Evolutionary conservation across 768 basidiomycete genomes (phyloP).

Genomic region (Asterophora lycoperdoides): DNA sequence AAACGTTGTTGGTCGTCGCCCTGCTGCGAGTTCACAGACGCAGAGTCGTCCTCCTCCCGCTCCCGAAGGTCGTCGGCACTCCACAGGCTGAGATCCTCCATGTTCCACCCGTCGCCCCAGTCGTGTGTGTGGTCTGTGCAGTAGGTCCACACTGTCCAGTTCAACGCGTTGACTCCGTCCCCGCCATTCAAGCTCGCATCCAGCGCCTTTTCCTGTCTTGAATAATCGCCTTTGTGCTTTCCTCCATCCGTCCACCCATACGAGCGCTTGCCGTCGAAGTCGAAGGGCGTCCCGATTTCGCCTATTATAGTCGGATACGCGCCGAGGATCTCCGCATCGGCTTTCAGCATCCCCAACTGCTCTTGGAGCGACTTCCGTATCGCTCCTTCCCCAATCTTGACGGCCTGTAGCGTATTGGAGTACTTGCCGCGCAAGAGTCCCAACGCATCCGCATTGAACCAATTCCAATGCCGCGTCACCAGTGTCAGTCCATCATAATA

Average conservation of each 20-base stretch:
- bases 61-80: slow-evolving; percentile 61
- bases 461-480: slow-evolving; percentile 89
- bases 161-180: slow-evolving; percentile 73
- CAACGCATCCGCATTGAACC: slow-evolving; percentile 93
- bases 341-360: slow-evolving; percentile 76
- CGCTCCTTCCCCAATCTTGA: slow-evolving; percentile 76
- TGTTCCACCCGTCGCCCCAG: slow-evolving; percentile 97
- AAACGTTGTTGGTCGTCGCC: slow-evolving; percentile 16
- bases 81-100: slow-evolving; percentile 93
- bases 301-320: slow-evolving; percentile 88
- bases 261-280: slow-evolving; percentile 83
- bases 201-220: slow-evolving; percentile 74
- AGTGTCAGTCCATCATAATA: slow-evolving; percentile 96
- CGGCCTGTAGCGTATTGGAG: slow-evolving; percentile 58
- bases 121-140: slow-evolving; percentile 75
- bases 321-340: slow-evolving; percentile 64
- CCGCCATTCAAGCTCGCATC: slow-evolving; percentile 78
- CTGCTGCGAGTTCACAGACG: not conserved
- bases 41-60: slow-evolving; percentile 18
- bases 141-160: slow-evolving; percentile 88
- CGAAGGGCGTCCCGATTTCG: slow-evolving; percentile 93
- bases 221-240: slow-evolving; percentile 70
- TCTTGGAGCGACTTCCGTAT: slow-evolving; percentile 80
- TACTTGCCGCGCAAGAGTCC: slow-evolving; percentile 89
- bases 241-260: slow-evolving; percentile 77